Conservation (phyloP, 2,329 filamentous ascomycete genomes). For the Emmonsiellopsis sp. region DNA sequence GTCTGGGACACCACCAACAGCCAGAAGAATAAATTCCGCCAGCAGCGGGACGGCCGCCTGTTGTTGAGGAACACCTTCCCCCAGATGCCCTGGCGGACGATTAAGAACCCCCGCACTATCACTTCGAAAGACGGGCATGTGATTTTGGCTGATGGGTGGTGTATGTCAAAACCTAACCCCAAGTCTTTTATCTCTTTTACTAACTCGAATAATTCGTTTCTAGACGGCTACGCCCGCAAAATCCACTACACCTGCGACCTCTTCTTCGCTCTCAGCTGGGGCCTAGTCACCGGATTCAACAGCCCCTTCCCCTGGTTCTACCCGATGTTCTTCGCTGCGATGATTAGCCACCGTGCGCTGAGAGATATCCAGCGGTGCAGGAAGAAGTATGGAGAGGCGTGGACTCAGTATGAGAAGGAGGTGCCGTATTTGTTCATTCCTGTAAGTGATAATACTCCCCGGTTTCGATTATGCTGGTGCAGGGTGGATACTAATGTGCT, state of each 20-base stretch:
- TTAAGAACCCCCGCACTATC: slow-evolving; percentile 74
- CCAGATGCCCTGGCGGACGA: slow-evolving; percentile 76
- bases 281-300: slow-evolving; percentile 67
- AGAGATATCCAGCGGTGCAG: slow-evolving; percentile 69
- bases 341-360: slow-evolving; percentile 70
- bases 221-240: slow-evolving; percentile 64
- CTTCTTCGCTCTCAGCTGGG: slow-evolving; percentile 70
- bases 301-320: slow-evolving; percentile 89
- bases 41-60: slow-evolving; percentile 55
- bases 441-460: slow-evolving; percentile 28
- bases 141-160: slow-evolving; percentile 80
- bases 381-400: slow-evolving; percentile 71
- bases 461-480: not conserved
- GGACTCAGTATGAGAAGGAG: slow-evolving; percentile 68
- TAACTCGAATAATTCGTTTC: slow-evolving; percentile 9
- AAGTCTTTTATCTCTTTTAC: slow-evolving; percentile 7
- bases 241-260: slow-evolving; percentile 73
- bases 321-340: slow-evolving; percentile 65
- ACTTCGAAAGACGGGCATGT: slow-evolving; percentile 62
- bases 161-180: slow-evolving; percentile 30
- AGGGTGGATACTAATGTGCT: not conserved
- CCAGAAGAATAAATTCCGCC: slow-evolving; percentile 88
- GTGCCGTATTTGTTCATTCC: slow-evolving; percentile 84
- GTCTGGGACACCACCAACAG: slow-evolving; percentile 87
- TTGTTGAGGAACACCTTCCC: slow-evolving; percentile 72